A percentile compares a stretch with the other conserved stretches of the same genome.
phyloP scores from a whole-genome alignment of 208 protist genomes.

The Trypanosomatidae sp. region DNA sequence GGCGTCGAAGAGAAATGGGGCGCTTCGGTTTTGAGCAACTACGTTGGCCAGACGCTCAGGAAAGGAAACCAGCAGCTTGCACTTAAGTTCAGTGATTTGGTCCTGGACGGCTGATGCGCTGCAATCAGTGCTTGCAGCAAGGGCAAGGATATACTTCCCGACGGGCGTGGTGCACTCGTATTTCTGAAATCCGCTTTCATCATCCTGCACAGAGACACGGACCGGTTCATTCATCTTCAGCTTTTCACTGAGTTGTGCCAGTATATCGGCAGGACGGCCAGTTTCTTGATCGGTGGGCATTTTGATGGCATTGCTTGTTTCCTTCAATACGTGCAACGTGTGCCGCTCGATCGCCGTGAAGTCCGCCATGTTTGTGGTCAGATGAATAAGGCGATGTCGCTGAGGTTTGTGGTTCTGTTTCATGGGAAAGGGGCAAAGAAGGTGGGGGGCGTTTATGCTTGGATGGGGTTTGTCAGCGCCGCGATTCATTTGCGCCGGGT shows the following conservation, averaged over 20 bases:
- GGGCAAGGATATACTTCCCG: slow-evolving; percentile 7
- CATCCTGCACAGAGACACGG: background rate
- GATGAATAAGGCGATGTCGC: background rate
- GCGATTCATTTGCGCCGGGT: background rate
- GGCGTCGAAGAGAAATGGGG: slow-evolving; percentile 15
- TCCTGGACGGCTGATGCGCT: slow-evolving; percentile 4
- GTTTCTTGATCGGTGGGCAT: background rate
- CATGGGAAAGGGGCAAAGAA: background rate
- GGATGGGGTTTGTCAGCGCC: background rate
- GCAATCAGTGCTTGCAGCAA: slow-evolving; percentile 2
- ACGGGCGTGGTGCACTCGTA: slow-evolving; percentile 17
- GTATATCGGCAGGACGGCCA: background rate
- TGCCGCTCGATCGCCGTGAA: slow-evolving; percentile 1
- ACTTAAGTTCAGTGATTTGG: slow-evolving; percentile 14
- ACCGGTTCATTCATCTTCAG: slow-evolving; percentile 14
- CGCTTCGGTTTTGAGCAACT: background rate
- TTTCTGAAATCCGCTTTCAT: background rate
- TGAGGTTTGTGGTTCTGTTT: background rate
- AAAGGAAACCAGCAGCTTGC: slow-evolving; percentile 26
- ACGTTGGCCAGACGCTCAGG: slow-evolving; percentile 30
- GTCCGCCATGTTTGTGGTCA: background rate
- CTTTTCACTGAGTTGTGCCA: slow-evolving; percentile 7
- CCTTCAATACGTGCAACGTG: background rate
- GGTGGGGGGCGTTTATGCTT: too few relatives aligned
- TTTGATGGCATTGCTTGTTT: background rate